Percentiles rank a stretch among this genome's conserved stretches.
Evolutionary conservation across 2,329 filamentous ascomycete genomes (phyloP).

Genomic region (Fusarium compactum): DNA sequence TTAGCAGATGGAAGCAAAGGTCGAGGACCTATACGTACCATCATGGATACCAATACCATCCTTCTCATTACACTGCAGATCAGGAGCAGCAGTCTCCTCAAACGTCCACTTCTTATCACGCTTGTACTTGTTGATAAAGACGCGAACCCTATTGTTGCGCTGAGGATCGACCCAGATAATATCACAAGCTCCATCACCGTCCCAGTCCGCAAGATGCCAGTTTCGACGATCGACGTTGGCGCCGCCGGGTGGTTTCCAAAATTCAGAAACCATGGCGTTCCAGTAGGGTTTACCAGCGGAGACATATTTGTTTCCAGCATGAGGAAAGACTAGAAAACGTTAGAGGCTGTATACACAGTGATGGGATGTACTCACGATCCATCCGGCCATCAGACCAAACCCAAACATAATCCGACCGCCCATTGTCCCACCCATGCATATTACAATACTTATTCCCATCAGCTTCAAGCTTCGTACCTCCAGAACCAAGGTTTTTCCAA

Average conservation of each 20-base stretch:
- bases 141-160: neutral
- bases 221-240: neutral
- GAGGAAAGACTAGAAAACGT: neutral
- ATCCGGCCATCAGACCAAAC: neutral
- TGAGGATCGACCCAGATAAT: conserved; percentile 2
- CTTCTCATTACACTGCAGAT: neutral
- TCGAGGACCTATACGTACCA: neutral
- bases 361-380: neutral
- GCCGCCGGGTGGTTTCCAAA: neutral
- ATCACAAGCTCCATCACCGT: conserved; percentile 15
- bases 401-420: conserved; percentile 32
- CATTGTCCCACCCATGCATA: conserved; percentile 30
- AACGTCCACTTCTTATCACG: neutral
- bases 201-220: conserved; percentile 12
- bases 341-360: no score
- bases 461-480: conserved; percentile 3
- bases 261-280: neutral
- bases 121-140: neutral
- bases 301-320: neutral
- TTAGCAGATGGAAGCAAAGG: neutral
- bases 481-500: conserved; percentile 3
- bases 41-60: neutral
- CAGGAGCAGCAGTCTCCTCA: neutral
- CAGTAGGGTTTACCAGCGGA: neutral
- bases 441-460: conserved; percentile 40